Conservation (phyloP, 352 stramenopile species). For the Phytophthora pistaciae region DNA sequence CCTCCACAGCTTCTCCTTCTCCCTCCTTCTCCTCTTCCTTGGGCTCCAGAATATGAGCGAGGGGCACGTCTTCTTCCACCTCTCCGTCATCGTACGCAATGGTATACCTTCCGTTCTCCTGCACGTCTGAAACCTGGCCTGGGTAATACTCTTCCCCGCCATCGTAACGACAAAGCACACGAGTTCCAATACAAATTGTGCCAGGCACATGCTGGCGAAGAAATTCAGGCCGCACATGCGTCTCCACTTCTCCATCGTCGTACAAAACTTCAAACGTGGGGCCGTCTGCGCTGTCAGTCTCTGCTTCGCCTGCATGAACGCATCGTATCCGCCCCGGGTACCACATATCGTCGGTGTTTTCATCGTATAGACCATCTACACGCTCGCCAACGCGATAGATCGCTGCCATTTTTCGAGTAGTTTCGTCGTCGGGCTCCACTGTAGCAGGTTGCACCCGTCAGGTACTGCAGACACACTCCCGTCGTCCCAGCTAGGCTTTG, state of each 20-base stretch:
- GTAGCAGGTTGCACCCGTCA: slow-evolving; percentile 4
- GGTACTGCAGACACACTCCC: slow-evolving; percentile 1
- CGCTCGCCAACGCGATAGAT: slow-evolving; percentile 58
- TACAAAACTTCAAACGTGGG: slow-evolving; percentile 70
- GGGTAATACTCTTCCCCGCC: slow-evolving; percentile 78
- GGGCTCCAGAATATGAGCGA: slow-evolving; percentile 64
- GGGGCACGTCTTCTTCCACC: slow-evolving; percentile 61
- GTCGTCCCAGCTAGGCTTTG: slow-evolving; percentile 5
- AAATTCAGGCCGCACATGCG: slow-evolving; percentile 43
- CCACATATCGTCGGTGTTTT: slow-evolving; percentile 83
- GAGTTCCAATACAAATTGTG: slow-evolving; percentile 81
- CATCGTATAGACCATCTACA: slow-evolving; percentile 85
- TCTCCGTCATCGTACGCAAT: slow-evolving; percentile 88
- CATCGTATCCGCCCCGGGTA: slow-evolving; percentile 66
- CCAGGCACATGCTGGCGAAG: slow-evolving; percentile 62
- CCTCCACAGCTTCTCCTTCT: background rate
- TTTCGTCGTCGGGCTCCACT: background rate
- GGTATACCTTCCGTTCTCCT: slow-evolving; percentile 72
- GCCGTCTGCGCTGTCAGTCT: slow-evolving; percentile 1
- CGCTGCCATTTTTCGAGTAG: slow-evolving; percentile 17
- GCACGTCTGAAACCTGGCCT: slow-evolving; percentile 66
- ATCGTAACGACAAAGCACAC: slow-evolving; percentile 74
- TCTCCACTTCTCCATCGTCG: slow-evolving; percentile 79
- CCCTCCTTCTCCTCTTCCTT: background rate
- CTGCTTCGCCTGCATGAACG: slow-evolving; percentile 34